Base-by-base conservation (phyloP, 257 asterid species). In the Gentiana macrophylla region DNA sequence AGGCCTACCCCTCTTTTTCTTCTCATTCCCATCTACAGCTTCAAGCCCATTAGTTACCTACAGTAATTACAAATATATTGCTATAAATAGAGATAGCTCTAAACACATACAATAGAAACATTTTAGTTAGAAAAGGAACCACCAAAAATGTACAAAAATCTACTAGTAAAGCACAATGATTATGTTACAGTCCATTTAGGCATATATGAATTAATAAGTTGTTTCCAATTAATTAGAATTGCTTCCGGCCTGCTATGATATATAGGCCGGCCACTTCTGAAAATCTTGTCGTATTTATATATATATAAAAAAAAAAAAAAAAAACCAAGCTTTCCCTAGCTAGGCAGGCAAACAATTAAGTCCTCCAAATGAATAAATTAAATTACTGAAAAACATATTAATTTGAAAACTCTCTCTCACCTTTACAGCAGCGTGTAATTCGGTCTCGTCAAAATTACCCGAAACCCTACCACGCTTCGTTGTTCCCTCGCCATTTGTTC, bases 1-100 rank as follows among this genome's bases (percentile, higher is more conserved):
- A 45, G 92, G 92, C 62, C 94, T 76, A 32, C 87, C 95, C 59
- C 83, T 76, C 68, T 52, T 75, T 63, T 58, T 81, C 66, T 56
- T 76, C 43, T 43, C 71, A 53, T 41, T 47, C 62, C 13, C 50
- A 12, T 49, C 77, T 61, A 34, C 77, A 56, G 57, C 38, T 47
- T 65, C 74, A 44, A 52, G 41, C 58, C 60, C 77, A 24, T 61
- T 56, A 63, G 53, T 45, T 62, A 62, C 82, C 90, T 80, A 65
- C 57, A 72, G 52, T 51, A 52, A 69, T 49, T 62, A 33, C 62
- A 49, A 52, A n/a, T 38, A 63, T 32, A 46, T 36, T 48, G 61
- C 24, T 5, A 45, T 33, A 50, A 48, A 61, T 50, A 11, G 46
- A 13, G 8, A 24, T 33, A 37, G 12, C 15, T 24, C 52, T 32